Conservation (phyloP, 495 filamentous ascomycete genomes). For the Xylaria intraflava region DNA sequence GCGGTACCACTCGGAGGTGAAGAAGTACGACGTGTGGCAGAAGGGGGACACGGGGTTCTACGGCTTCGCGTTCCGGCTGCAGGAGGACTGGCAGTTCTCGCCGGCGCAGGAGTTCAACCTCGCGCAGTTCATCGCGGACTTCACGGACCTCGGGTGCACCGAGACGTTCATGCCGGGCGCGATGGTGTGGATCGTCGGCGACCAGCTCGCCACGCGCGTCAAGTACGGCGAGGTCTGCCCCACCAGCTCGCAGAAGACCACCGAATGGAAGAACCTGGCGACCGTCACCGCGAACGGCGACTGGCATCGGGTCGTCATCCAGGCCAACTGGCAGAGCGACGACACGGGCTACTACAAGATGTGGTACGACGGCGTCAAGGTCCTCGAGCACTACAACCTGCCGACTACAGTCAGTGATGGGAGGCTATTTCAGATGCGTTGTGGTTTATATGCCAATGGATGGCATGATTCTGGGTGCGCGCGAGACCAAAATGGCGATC, state of each 20-base stretch:
- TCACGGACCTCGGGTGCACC: conserved; percentile 36
- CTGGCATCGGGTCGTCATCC: conserved; percentile 47
- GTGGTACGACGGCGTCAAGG: conserved; percentile 47
- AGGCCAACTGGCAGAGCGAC: conserved; percentile 44
- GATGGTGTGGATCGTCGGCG: conserved; percentile 47
- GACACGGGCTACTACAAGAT: conserved; percentile 43
- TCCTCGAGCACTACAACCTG: conserved; percentile 37
- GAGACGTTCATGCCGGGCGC: conserved; percentile 49
- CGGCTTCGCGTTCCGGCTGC: conserved; percentile 49
- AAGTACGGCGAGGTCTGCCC: conserved; percentile 41
- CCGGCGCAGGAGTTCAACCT: conserved; percentile 46
- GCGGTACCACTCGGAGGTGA: conserved; percentile 52
- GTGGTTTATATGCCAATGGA: conserved; percentile 51
- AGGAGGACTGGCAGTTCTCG: conserved; percentile 43
- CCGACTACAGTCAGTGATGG: conserved; percentile 43
- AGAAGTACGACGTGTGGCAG: conserved; percentile 40
- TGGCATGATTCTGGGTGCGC: conserved; percentile 52
- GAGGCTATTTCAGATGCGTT: conserved; percentile 45
- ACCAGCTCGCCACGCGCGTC: conserved; percentile 41
- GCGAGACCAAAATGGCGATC: no score
- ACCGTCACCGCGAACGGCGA: conserved; percentile 39
- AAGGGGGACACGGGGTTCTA: conserved; percentile 48
- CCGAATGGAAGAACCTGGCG: conserved; percentile 26
- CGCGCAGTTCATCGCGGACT: conserved; percentile 52
- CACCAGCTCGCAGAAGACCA: conserved; percentile 23